Evolutionary conservation across 73 alveolate genomes (phyloP).

Genomic region (Tetrahymena borealis): DNA sequence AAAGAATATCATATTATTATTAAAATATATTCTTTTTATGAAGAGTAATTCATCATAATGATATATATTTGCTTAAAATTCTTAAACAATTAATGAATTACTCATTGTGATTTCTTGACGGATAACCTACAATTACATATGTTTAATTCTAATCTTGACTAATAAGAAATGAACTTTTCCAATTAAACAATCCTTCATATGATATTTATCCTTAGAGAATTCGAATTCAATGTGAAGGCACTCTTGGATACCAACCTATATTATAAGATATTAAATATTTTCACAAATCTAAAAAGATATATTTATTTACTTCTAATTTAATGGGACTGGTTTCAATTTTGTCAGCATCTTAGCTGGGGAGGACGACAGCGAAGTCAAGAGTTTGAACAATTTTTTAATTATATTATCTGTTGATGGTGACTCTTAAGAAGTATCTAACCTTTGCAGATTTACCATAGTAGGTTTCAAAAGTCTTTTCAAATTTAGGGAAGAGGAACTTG

Average conservation of each 20-base stretch:
- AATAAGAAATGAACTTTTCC: constrained; percentile 96
- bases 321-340: background rate
- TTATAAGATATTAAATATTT: background rate
- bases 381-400: background rate
- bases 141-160: constrained; percentile 97
- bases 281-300: background rate
- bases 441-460: constrained; percentile 35
- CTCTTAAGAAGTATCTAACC: background rate
- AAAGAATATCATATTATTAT: background rate
- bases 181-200: constrained; percentile 86
- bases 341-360: background rate
- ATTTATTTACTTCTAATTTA: background rate
- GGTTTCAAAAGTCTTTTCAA: constrained; percentile 33
- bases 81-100: background rate
- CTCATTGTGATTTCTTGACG: constrained; percentile 70
- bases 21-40: too few species aligned
- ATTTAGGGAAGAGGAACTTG: constrained; percentile 22
- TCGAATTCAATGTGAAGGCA: constrained; percentile 99
- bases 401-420: background rate
- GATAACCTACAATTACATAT: constrained; percentile 96
- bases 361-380: background rate
- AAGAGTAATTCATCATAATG: too few species aligned
- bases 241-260: constrained; percentile 97
- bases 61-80: too few species aligned
- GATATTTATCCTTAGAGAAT: constrained; percentile 85